A percentile compares a stretch with the other conserved stretches of the same genome.
These are phyloP conservation scores for Metschnikowia kunwiensis DNA, from an alignment of 805 yeast genomes.

Conservation along the genomic window DNA sequence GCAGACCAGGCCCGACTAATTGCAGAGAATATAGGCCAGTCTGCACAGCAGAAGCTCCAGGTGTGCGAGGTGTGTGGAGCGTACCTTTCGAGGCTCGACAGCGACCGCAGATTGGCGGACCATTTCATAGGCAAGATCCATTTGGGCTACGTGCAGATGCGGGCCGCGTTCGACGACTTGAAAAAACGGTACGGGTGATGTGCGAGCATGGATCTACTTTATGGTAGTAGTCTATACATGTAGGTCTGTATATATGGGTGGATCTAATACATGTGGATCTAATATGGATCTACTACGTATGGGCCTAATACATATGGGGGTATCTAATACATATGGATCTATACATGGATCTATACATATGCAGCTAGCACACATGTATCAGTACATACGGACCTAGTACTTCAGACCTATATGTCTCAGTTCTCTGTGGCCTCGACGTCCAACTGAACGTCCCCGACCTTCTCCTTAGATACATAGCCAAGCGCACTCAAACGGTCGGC, in stretches of 20 bases:
- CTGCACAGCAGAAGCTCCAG: slow-evolving; percentile 86
- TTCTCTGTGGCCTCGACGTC: slow-evolving; percentile 13
- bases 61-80: slow-evolving; percentile 92
- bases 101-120: slow-evolving; percentile 83
- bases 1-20: slow-evolving; percentile 57
- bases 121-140: slow-evolving; percentile 89
- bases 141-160: slow-evolving; percentile 74
- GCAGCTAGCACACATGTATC: too few relatives aligned
- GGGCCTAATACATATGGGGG: not conserved
- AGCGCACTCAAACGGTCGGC: slow-evolving; percentile 85
- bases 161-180: slow-evolving; percentile 49
- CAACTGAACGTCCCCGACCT: slow-evolving; percentile 27
- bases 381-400: not conserved
- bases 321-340: too few relatives aligned
- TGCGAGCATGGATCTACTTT: not conserved
- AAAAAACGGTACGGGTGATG: slow-evolving; percentile 16
- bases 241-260: too few relatives aligned
- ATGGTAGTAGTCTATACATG: too few relatives aligned
- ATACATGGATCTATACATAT: too few relatives aligned
- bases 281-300: too few relatives aligned
- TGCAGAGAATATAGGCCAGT: slow-evolving; percentile 73
- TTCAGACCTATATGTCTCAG: too few relatives aligned
- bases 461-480: slow-evolving; percentile 44
- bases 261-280: too few relatives aligned
- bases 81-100: slow-evolving; percentile 77